Evolutionary conservation across 2,329 filamentous ascomycete species (phyloP).

Genomic region (Aaosphaeria pasadenensis): DNA sequence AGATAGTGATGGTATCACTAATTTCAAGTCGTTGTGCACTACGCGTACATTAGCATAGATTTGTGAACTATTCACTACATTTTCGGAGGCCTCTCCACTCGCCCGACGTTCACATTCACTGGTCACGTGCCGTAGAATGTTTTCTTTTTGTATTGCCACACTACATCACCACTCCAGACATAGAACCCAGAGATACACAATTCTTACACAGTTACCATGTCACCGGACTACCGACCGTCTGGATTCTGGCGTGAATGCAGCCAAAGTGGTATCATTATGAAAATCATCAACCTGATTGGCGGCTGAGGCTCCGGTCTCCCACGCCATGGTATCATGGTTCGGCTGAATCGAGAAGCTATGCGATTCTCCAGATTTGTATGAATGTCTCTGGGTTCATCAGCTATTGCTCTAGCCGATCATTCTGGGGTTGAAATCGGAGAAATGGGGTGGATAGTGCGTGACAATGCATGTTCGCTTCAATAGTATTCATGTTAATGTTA

Average conservation of each 20-base stretch:
- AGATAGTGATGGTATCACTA: too few species aligned
- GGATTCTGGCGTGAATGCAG: background rate
- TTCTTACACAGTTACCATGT: too few species aligned
- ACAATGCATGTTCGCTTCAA: background rate
- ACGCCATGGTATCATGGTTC: background rate
- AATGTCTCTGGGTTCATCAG: background rate
- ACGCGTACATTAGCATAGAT: too few species aligned
- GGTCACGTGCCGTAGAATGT: too few species aligned
- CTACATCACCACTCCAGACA: too few species aligned
- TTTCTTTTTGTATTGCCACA: too few species aligned
- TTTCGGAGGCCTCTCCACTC: too few species aligned
- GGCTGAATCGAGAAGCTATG: background rate
- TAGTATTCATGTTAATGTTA: too few species aligned
- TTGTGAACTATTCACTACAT: too few species aligned
- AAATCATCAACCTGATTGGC: background rate
- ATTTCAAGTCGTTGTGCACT: too few species aligned
- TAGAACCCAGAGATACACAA: too few species aligned
- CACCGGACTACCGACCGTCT: background rate
- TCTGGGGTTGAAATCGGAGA: background rate
- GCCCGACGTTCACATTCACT: too few species aligned
- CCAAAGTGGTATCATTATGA: background rate
- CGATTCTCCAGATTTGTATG: background rate
- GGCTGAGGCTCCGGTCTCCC: background rate
- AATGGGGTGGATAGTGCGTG: background rate
- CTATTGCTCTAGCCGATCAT: background rate